Evolutionary conservation across 1,284 basidiomycete species (phyloP).

Genomic region (Moesziomyces parantarcticus): DNA sequence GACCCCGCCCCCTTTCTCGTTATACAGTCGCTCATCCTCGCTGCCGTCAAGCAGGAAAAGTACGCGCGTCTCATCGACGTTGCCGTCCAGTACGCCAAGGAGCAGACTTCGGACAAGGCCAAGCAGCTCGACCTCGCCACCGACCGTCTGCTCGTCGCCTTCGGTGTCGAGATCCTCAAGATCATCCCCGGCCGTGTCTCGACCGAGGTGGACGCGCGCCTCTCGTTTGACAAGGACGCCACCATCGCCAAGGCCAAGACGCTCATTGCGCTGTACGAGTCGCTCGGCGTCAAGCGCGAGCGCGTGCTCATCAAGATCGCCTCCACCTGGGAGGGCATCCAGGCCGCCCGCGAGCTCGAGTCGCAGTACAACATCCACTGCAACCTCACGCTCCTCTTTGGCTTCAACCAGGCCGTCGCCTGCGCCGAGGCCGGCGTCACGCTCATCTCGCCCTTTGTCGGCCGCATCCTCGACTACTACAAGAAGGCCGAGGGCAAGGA

Average conservation of each 20-base stretch:
- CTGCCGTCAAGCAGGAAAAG: constrained; percentile 87
- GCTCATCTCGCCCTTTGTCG: constrained; percentile 98
- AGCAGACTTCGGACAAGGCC: constrained; percentile 72
- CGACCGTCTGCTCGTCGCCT: constrained; percentile 94
- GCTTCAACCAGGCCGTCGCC: constrained; percentile 97
- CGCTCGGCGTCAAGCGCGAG: constrained; percentile 88
- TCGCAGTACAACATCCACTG: constrained; percentile 87
- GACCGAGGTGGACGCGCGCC: constrained; percentile 96
- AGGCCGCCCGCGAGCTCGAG: constrained; percentile 96
- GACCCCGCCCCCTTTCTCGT: background rate
- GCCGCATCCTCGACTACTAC: constrained; percentile 73
- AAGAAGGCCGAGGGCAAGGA: constrained; percentile 65
- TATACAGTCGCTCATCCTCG: constrained; percentile 76
- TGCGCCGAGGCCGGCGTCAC: constrained; percentile 98
- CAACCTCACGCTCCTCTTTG: constrained; percentile 98
- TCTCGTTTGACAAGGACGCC: constrained; percentile 93
- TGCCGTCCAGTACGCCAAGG: constrained; percentile 84
- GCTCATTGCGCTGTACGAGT: constrained; percentile 93
- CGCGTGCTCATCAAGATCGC: constrained; percentile 97
- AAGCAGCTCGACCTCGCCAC: constrained; percentile 74
- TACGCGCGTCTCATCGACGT: constrained; percentile 86
- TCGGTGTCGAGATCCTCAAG: constrained; percentile 92
- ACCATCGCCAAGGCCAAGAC: constrained; percentile 86
- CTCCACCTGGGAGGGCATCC: constrained; percentile 99
- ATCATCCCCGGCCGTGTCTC: constrained; percentile 99